Percentiles rank a stretch among this genome's conserved stretches.
Evolutionary conservation across 2,329 filamentous ascomycete genomes (phyloP).

Genomic region (Chaetomiaceae sp.): DNA sequence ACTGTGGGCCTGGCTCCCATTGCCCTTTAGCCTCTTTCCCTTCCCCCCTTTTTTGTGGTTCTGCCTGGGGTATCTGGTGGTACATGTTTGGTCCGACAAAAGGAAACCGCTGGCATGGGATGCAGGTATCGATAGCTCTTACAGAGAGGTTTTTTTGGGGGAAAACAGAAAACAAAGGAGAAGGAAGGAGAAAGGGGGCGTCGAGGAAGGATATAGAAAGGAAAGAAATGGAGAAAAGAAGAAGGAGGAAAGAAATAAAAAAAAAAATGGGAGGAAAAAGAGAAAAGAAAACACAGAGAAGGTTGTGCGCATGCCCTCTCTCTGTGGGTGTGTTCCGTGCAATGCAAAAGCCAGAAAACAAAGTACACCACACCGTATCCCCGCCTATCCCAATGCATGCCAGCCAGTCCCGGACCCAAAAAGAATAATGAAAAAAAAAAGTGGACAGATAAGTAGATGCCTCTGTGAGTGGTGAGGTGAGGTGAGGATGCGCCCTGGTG

Average conservation of each 20-base stretch:
- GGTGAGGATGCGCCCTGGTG: slow-evolving; percentile 15
- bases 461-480: slow-evolving; percentile 11
- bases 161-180: no score
- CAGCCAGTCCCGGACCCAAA: slow-evolving; percentile 1
- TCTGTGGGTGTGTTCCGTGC: slow-evolving; percentile 6
- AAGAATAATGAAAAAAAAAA: slow-evolving; percentile 8
- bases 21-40: no score
- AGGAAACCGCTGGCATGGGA: slow-evolving; percentile 5
- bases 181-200: no score
- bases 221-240: not conserved
- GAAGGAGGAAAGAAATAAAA: no score
- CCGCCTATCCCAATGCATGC: slow-evolving; percentile 14
- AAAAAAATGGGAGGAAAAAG: not conserved
- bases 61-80: slow-evolving; percentile 24
- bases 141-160: no score
- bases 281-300: not conserved
- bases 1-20: no score
- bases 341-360: slow-evolving; percentile 10
- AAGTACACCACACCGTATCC: not conserved
- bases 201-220: no score
- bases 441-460: not conserved
- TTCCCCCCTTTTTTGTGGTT: not conserved
- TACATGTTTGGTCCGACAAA: slow-evolving; percentile 14
- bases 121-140: no score
- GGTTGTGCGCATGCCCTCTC: not conserved